phyloP scores from a whole-genome alignment of 495 filamentous ascomycete genomes.

The Aspergillus conjunctus region DNA sequence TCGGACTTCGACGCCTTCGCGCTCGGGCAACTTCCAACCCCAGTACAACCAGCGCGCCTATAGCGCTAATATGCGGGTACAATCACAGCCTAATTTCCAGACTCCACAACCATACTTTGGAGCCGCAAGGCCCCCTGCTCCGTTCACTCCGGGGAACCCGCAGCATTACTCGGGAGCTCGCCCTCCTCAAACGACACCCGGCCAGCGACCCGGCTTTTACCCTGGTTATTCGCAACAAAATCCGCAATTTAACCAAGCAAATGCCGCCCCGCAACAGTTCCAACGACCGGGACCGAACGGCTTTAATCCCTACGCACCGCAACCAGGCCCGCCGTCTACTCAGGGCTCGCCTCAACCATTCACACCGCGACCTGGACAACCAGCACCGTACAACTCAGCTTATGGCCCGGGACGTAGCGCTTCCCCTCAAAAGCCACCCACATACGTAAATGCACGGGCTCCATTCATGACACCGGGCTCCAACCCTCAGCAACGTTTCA shows the following conservation, averaged over 20 bases:
- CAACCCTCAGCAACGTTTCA: conserved; percentile 34
- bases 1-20: conserved; percentile 39
- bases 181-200: conserved; percentile 44
- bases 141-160: conserved; percentile 37
- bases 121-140: conserved; percentile 35
- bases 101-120: conserved; percentile 44
- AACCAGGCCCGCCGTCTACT: conserved; percentile 32
- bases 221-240: conserved; percentile 42
- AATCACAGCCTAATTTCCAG: conserved; percentile 39
- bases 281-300: conserved; percentile 46
- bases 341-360: conserved; percentile 44
- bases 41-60: conserved; percentile 43
- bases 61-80: conserved; percentile 35
- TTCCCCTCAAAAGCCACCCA: conserved; percentile 37
- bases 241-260: conserved; percentile 43
- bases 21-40: conserved; percentile 35
- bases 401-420: conserved; percentile 38
- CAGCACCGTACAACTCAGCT: conserved; percentile 41
- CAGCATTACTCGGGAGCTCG: conserved; percentile 40
- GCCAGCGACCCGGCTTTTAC: conserved; percentile 42
- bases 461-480: conserved; percentile 29
- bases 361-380: conserved; percentile 44
- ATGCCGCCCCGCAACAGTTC: conserved; percentile 38
- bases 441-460: conserved; percentile 31
- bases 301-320: conserved; percentile 38